phyloP scores from a whole-genome alignment of 805 yeast genomes.

The Candida sakaeoensis region DNA sequence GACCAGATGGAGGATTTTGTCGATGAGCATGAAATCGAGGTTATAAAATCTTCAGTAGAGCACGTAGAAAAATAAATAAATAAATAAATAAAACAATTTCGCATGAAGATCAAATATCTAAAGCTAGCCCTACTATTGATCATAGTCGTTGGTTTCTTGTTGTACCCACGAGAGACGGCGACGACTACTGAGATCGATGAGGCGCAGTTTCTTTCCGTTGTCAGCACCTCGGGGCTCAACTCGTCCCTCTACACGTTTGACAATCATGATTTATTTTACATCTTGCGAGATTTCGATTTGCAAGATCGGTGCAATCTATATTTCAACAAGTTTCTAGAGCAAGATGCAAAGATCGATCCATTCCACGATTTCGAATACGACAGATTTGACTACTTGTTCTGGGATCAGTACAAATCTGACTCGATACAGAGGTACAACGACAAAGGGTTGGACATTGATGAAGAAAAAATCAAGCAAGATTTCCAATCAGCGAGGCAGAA shows the following conservation, averaged over 20 bases:
- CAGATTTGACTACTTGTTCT: conserved; percentile 9
- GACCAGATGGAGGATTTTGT: conserved; percentile 26
- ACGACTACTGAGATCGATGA: too few relatives aligned
- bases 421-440: conserved; percentile 3
- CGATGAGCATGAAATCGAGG: conserved; percentile 22
- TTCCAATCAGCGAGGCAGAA: conserved; percentile 5
- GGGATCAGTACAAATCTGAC: conserved; percentile 9
- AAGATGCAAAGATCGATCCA: conserved; percentile 14
- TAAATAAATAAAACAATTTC: too few relatives aligned
- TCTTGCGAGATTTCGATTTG: conserved; percentile 11
- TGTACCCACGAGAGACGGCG: too few relatives aligned
- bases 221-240: not conserved
- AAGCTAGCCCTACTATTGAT: not conserved
- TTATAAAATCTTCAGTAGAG: conserved; percentile 18
- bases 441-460: conserved; percentile 2
- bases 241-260: conserved; percentile 1
- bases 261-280: conserved; percentile 8
- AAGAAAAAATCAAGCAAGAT: conserved; percentile 5
- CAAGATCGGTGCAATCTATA: conserved; percentile 21
- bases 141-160: not conserved
- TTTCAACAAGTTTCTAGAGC: conserved; percentile 14
- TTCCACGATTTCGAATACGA: conserved; percentile 13
- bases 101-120: not conserved
- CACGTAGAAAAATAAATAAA: conserved; percentile 10
- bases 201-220: not conserved